phyloP scores from a whole-genome alignment of 306 rosid species.

The Lupinus albus region DNA sequence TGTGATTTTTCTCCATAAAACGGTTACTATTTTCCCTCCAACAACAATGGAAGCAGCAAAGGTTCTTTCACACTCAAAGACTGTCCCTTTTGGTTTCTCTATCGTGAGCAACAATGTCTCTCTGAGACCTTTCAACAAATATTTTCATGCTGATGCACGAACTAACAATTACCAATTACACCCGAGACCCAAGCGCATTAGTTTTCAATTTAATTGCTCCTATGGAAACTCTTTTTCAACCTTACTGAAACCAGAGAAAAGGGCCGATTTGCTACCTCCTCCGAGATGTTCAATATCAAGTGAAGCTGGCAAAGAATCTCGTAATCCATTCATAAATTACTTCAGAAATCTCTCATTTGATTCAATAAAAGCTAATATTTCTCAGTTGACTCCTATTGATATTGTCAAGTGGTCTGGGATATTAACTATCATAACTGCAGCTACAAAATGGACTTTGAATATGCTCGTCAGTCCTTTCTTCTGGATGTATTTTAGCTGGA shows the following conservation, averaged over 20 bases:
- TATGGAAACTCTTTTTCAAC: slow-evolving; percentile 35
- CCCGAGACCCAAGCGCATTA: slow-evolving; percentile 41
- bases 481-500: slow-evolving; percentile 99
- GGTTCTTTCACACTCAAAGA: slow-evolving; percentile 52
- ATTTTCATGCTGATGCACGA: slow-evolving; percentile 36
- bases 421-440: slow-evolving; percentile 59
- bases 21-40: background rate
- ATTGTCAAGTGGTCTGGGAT: slow-evolving; percentile 73
- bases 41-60: slow-evolving; percentile 66
- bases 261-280: slow-evolving; percentile 38
- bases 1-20: slow-evolving; percentile 13
- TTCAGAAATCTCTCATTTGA: slow-evolving; percentile 56
- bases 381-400: slow-evolving; percentile 70
- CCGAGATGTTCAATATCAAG: slow-evolving; percentile 57
- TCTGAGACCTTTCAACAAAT: slow-evolving; percentile 63
- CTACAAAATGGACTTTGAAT: slow-evolving; percentile 67
- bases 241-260: slow-evolving; percentile 39
- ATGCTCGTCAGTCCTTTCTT: slow-evolving; percentile 72
- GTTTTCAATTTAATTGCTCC: slow-evolving; percentile 39
- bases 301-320: slow-evolving; percentile 54
- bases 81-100: slow-evolving; percentile 48
- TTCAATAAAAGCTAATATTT: slow-evolving; percentile 54
- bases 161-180: slow-evolving; percentile 32
- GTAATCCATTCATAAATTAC: slow-evolving; percentile 52
- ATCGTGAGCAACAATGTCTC: slow-evolving; percentile 48